Evolutionary conservation across 148 eudicot species (phyloP).

Genomic region (Diospyros lotus): DNA sequence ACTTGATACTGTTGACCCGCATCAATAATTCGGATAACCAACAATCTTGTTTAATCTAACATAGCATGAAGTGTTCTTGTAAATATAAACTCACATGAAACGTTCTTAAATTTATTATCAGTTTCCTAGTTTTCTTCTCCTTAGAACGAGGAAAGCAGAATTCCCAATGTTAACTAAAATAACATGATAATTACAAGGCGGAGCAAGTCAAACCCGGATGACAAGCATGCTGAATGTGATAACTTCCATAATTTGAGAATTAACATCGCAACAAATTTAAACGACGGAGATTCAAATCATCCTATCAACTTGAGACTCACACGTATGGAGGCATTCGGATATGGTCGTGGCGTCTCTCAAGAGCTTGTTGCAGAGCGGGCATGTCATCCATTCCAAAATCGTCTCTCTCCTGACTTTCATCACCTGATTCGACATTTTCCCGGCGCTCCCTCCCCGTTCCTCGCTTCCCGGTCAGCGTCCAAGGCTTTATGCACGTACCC

Average conservation of each 20-base stretch:
- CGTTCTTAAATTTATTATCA: neutral
- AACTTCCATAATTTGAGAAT: slow-evolving; percentile 7
- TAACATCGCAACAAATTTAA: neutral
- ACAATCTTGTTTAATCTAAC: neutral
- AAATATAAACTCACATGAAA: neutral
- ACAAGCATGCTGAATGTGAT: no score
- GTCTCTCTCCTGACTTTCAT: slow-evolving; percentile 53
- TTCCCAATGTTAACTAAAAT: slow-evolving; percentile 6
- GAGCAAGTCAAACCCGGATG: slow-evolving; percentile 9
- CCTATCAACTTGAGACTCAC: slow-evolving; percentile 28
- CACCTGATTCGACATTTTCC: neutral
- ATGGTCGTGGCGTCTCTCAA: slow-evolving; percentile 69
- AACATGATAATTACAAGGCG: slow-evolving; percentile 6
- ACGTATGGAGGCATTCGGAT: slow-evolving; percentile 90
- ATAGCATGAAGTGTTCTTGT: neutral
- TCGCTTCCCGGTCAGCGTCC: neutral
- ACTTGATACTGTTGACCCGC: neutral
- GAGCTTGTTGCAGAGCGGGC: slow-evolving; percentile 80
- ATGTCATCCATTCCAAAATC: slow-evolving; percentile 83
- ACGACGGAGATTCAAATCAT: neutral
- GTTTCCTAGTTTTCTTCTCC: neutral
- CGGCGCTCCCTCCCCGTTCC: neutral
- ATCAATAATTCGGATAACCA: neutral
- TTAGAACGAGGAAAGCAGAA: neutral
- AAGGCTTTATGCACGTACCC: neutral